Percentiles rank a stretch among this genome's conserved stretches.
Conservation (phyloP, 2,329 filamentous ascomycete species). For the Thielaviopsis punctulata region DNA sequence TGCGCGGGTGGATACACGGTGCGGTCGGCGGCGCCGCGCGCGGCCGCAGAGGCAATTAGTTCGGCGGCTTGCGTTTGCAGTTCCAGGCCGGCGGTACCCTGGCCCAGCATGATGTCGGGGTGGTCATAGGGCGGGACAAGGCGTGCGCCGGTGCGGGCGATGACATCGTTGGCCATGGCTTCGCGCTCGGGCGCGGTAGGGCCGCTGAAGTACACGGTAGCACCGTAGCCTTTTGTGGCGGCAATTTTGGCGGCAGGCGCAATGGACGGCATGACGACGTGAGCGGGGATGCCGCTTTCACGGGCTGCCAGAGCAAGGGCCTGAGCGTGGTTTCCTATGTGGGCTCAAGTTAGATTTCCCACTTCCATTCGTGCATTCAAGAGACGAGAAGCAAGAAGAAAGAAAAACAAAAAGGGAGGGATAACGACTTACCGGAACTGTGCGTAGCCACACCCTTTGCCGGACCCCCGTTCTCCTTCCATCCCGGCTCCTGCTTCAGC, state of each 20-base stretch:
- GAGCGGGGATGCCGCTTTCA: slow-evolving; percentile 54
- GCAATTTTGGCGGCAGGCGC: slow-evolving; percentile 74
- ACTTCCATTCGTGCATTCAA: neutral
- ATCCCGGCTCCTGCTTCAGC: slow-evolving; percentile 44
- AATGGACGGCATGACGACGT: slow-evolving; percentile 88
- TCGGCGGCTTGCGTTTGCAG: slow-evolving; percentile 54
- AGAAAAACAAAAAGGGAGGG: neutral
- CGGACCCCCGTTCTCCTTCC: slow-evolving; percentile 40
- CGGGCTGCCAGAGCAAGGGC: slow-evolving; percentile 73
- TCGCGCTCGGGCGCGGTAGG: slow-evolving; percentile 68
- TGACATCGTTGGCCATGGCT: slow-evolving; percentile 51
- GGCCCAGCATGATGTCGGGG: slow-evolving; percentile 76
- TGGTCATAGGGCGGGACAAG: slow-evolving; percentile 87
- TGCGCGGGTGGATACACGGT: slow-evolving; percentile 2
- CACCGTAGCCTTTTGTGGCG: slow-evolving; percentile 62
- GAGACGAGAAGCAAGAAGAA: slow-evolving; percentile 1
- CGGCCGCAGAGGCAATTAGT: slow-evolving; percentile 24
- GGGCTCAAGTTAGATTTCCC: neutral
- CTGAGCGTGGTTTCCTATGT: slow-evolving; percentile 78
- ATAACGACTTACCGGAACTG: slow-evolving; percentile 50
- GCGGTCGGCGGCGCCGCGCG: slow-evolving; percentile 3
- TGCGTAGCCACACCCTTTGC: slow-evolving; percentile 71
- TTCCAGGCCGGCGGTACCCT: slow-evolving; percentile 80
- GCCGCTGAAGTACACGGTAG: slow-evolving; percentile 64
- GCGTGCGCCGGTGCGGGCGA: slow-evolving; percentile 54